Evolutionary conservation across 441 rosid species (phyloP).

Genomic region (Capsella rubella): DNA sequence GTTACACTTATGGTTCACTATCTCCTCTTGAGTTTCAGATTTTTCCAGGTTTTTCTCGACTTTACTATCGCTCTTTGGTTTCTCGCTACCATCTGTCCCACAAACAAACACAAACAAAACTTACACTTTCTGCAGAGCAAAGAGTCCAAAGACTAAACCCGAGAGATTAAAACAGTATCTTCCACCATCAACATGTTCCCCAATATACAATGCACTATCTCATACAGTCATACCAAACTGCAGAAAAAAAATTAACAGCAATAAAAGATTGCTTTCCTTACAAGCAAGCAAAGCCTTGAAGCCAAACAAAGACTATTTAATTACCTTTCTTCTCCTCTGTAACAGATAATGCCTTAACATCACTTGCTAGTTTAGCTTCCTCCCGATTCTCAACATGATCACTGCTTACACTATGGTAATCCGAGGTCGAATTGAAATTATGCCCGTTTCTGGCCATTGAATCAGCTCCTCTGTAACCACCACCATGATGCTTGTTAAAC

Average conservation of each 20-base stretch:
- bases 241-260: slow-evolving; percentile 9
- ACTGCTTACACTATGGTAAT: slow-evolving; percentile 31
- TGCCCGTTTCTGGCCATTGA: slow-evolving; percentile 48
- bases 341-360: slow-evolving; percentile 41
- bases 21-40: slow-evolving; percentile 42
- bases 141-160: slow-evolving; percentile 11
- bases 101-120: slow-evolving; percentile 19
- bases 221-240: slow-evolving; percentile 15
- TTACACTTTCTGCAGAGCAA: background rate
- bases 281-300: slow-evolving; percentile 31
- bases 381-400: slow-evolving; percentile 51
- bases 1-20: slow-evolving; percentile 44
- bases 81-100: slow-evolving; percentile 52
- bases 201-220: slow-evolving; percentile 21
- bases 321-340: slow-evolving; percentile 63
- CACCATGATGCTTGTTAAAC: slow-evolving; percentile 47
- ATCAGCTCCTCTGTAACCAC: slow-evolving; percentile 53
- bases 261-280: slow-evolving; percentile 32
- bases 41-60: slow-evolving; percentile 37
- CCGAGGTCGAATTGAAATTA: slow-evolving; percentile 32
- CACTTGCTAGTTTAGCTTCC: slow-evolving; percentile 49
- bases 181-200: slow-evolving; percentile 7
- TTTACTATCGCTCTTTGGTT: slow-evolving; percentile 46
- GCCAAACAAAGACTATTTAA: background rate
- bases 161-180: background rate